Conservation (phyloP, 2,329 filamentous ascomycete genomes). For the Chlorencoelia australis region DNA sequence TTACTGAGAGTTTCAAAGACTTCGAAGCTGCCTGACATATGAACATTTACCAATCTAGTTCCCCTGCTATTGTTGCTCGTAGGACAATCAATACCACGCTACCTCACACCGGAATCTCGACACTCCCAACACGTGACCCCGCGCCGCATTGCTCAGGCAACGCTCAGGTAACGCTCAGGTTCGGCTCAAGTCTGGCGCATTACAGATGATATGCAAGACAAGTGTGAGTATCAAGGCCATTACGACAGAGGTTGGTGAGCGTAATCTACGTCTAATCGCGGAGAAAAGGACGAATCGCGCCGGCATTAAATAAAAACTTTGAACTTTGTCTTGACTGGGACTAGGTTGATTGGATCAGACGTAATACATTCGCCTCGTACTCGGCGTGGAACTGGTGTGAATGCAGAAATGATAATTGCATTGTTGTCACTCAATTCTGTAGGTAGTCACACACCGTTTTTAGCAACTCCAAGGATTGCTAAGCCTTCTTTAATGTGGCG, state of each 20-base stretch:
- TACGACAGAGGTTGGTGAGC: background rate
- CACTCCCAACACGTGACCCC: too few relatives aligned
- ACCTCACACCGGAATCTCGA: too few relatives aligned
- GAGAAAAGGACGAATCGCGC: background rate
- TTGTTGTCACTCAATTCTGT: background rate
- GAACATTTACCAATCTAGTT: too few relatives aligned
- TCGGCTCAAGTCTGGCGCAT: too few relatives aligned
- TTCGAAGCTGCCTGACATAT: too few relatives aligned
- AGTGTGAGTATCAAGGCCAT: background rate
- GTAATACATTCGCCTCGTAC: background rate
- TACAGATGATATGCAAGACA: background rate
- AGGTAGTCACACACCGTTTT: constrained; percentile 1
- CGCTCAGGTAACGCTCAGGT: too few relatives aligned
- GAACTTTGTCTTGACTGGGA: background rate
- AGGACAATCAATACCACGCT: too few relatives aligned
- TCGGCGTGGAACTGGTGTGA: background rate
- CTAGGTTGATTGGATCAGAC: background rate
- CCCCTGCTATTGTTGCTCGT: too few relatives aligned
- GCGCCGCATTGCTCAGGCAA: too few relatives aligned
- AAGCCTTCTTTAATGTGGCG: constrained; percentile 1
- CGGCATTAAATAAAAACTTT: background rate
- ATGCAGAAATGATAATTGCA: background rate
- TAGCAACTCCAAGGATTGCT: constrained; percentile 3
- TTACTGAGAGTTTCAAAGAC: too few relatives aligned
- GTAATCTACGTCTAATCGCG: background rate